These are phyloP conservation scores for Clitopilus passeckerianus DNA, from an alignment of 768 basidiomycete species.

Conservation along the genomic window DNA sequence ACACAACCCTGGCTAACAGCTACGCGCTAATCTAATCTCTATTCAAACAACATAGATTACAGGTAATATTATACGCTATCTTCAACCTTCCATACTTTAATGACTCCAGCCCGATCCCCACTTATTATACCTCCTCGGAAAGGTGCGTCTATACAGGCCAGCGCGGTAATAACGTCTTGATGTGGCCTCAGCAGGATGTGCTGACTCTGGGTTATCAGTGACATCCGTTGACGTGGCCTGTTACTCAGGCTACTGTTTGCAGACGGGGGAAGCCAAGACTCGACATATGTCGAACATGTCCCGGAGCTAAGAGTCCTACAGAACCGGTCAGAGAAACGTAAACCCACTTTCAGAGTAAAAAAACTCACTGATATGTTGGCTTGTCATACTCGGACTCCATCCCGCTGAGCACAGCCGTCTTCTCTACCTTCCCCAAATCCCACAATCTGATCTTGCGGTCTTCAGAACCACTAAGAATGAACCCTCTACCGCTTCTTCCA, in stretches of 20 bases:
- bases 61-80: conserved; percentile 26
- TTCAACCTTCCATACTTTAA: conserved; percentile 89
- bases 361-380: conserved; percentile 70
- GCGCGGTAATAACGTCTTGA: conserved; percentile 83
- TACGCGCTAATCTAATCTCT: conserved; percentile 4
- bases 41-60: conserved; percentile 2
- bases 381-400: conserved; percentile 70
- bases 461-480: conserved; percentile 84
- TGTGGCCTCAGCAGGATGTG: conserved; percentile 83
- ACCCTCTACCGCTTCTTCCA: conserved; percentile 52
- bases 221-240: conserved; percentile 71
- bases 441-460: conserved; percentile 85
- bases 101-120: conserved; percentile 82
- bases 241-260: conserved; percentile 46
- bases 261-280: conserved; percentile 52
- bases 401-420: conserved; percentile 77
- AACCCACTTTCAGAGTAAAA: background rate
- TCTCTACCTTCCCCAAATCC: conserved; percentile 73
- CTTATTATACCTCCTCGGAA: conserved; percentile 92
- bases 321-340: background rate
- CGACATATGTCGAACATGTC: conserved; percentile 49
- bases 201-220: conserved; percentile 75
- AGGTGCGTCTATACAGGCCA: conserved; percentile 87
- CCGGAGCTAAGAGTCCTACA: conserved; percentile 33
- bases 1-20: background rate